Base-by-base conservation (phyloP, 139 green algal species). In the Chlorella vulgaris region DNA sequence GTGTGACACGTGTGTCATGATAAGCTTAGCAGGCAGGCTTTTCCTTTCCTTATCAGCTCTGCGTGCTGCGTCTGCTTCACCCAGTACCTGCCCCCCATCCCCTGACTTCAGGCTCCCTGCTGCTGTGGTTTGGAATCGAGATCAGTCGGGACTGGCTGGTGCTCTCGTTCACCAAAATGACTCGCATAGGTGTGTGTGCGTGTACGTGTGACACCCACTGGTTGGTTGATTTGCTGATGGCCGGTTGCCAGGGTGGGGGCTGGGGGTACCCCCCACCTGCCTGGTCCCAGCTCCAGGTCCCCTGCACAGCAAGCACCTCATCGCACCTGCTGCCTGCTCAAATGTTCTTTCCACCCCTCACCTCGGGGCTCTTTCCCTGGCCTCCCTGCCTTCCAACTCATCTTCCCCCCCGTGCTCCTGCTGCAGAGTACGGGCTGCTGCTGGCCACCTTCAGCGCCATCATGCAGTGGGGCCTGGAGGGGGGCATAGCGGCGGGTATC, bases 71-170 rank as follows among this genome's bases (percentile, higher is more conserved):
- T n/a, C n/a, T n/a, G n/a, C n/a, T n/a, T 79, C 24, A 73, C 42
- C 66, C 79, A 91, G 81, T 93, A 90, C 79, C 76, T 91, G n/a
- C 91, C 91, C 55, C 91, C 84, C 81, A 93, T 92, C 76, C 92
- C 88, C 80, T 94, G 15, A 55, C 47, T 15, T 15, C 91, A 58
- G 94, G 93, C 15, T 86, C 91, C 0, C 80, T 97, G 65, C 86
- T 96, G 82, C 73, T 93, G 0, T 92, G 92, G 88, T 94, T 97
- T 84, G 94, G 92, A 40, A 67, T 93, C 10, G 91, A 96, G 55
- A 96, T 96, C 85, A 70, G 39, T 50, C 35, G 70, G 0, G 91
- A 94, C 86, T 94, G 90, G 90, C 86, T 94, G 35, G 65, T 94
- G 10, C 69, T 91, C n/a, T 84, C 68, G 26, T 88, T 63, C 85